Evolutionary conservation across 2,329 filamentous ascomycete species (phyloP), one percentile per base, ranked within the genome.

Genomic region (Penicillium sclerotiorum): DNA sequence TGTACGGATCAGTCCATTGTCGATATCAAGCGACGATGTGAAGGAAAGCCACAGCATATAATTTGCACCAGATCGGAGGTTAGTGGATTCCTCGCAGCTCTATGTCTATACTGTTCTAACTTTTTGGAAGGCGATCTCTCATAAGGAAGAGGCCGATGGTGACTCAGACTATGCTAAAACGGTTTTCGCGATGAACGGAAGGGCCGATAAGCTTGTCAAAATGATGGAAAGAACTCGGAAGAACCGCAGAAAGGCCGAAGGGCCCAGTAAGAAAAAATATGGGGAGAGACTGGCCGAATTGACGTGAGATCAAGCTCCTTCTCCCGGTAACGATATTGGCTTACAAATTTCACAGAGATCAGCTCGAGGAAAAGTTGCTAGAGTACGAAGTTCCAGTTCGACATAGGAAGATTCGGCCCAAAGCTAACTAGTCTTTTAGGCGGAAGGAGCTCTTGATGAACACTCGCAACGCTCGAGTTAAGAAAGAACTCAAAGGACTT

Each of bases 31-130:
- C 15, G 27, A 5, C 41, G 36, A 30, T 56, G 49, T 15, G 25
- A 20, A 18, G 33, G 25, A 5, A 49, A 57, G 23, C 55, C 48
- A 3, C 11, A 42, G 8, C 58, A 49, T 5, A 52, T 63, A 11
- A 52, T 62, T 15, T 59, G 53, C n/a, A 63, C 60, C 18, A 35
- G 47, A 18, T 58, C 56, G 4, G 60, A 63, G 28, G 56, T 53
- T 48, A n/a, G 12, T 33, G 7, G 25, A 28, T 8, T n/a, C 13
- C 15, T 15, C 12, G 12, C 13, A 33, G 13, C 15, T 7, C n/a
- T 8, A 8, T 9, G 13, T n/a, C 30, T 2, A n/a, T 2, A 7
- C n/a, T n/a, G 15, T 15, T 12, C 27, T 44, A 2, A 44, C 12
- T 9, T 12, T 38, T n/a, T 12, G 22, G 17, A 32, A 32, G n/a